Conservation (phyloP, 129 eudicot species). For the Tanacetum coccineum region DNA sequence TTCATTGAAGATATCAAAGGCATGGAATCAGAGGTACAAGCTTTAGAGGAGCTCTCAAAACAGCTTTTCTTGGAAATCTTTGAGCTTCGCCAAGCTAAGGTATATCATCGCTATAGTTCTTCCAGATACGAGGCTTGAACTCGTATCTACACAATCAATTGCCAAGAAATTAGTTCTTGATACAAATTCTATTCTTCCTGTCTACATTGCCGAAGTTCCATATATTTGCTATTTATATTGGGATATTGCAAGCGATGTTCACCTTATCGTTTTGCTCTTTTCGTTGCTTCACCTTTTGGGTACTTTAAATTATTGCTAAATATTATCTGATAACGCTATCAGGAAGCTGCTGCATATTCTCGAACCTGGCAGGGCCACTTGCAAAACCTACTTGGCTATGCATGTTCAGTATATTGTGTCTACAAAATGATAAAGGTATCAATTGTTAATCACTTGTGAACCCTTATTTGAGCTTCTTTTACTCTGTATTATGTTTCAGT, state of each 20-base stretch:
- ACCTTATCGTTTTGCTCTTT: neutral
- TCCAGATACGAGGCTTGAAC: neutral
- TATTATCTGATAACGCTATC: constrained; percentile 25
- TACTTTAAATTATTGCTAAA: neutral
- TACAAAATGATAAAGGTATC: constrained; percentile 93
- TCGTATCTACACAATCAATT: neutral
- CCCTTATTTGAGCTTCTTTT: neutral
- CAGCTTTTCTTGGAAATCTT: constrained; percentile 92
- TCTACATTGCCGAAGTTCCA: neutral
- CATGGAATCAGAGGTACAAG: constrained; percentile 91
- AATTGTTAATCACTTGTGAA: neutral
- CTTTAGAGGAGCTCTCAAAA: constrained; percentile 91
- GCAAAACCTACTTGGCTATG: constrained; percentile 95
- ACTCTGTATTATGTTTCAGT: no score
- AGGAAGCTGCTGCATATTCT: constrained; percentile 99
- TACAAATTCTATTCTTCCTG: no score
- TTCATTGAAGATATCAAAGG: constrained; percentile 65
- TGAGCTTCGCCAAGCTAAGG: constrained; percentile 99
- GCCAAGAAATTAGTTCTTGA: neutral
- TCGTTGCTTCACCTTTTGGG: constrained; percentile 1
- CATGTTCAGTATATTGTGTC: constrained; percentile 92
- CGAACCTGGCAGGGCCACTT: constrained; percentile 98
- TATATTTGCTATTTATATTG: neutral
- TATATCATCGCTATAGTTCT: constrained; percentile 18
- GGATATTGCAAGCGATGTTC: constrained; percentile 6